Evolutionary conservation across 1,284 basidiomycete genomes (phyloP).

Genomic region (Leccinum fuscescens): DNA sequence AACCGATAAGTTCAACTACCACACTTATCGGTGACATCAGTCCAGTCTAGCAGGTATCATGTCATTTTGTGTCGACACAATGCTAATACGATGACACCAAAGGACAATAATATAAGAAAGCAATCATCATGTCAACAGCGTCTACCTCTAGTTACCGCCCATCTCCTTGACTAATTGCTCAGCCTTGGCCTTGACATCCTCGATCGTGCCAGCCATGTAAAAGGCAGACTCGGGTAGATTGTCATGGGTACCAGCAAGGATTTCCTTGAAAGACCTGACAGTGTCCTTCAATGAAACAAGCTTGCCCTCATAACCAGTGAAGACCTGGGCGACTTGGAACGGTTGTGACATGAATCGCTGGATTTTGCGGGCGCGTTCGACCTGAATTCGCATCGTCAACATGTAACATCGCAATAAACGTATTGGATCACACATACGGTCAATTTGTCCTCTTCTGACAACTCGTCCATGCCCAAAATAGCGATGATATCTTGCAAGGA

Average conservation of each 20-base stretch:
- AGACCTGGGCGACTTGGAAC: constrained; percentile 98
- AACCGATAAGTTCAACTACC: background rate
- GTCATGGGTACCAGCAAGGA: constrained; percentile 89
- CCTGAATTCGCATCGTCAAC: constrained; percentile 40
- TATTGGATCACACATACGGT: constrained; percentile 60
- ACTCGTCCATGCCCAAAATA: constrained; percentile 99
- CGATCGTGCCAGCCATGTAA: constrained; percentile 93
- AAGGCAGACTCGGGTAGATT: constrained; percentile 90
- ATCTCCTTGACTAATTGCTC: constrained; percentile 95
- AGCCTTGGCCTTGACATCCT: constrained; percentile 95
- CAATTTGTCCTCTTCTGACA: constrained; percentile 99
- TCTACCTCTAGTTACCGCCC: constrained; percentile 49
- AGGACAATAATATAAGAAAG: background rate
- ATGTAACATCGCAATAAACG: background rate
- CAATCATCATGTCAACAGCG: constrained; percentile 8
- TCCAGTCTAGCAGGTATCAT: constrained; percentile 5
- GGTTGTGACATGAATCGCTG: constrained; percentile 99
- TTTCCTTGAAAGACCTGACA: constrained; percentile 93
- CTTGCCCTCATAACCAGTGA: constrained; percentile 98
- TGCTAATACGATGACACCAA: constrained; percentile 7
- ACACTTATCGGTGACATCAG: background rate
- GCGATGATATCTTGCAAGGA: constrained; percentile 97
- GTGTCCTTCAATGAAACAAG: constrained; percentile 94
- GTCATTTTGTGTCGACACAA: constrained; percentile 8
- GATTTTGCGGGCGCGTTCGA: constrained; percentile 87